Evolutionary conservation across 176 grass and related monocot genomes (phyloP), one percentile per base, ranked within the genome.

Genomic region (Lolium perenne): DNA sequence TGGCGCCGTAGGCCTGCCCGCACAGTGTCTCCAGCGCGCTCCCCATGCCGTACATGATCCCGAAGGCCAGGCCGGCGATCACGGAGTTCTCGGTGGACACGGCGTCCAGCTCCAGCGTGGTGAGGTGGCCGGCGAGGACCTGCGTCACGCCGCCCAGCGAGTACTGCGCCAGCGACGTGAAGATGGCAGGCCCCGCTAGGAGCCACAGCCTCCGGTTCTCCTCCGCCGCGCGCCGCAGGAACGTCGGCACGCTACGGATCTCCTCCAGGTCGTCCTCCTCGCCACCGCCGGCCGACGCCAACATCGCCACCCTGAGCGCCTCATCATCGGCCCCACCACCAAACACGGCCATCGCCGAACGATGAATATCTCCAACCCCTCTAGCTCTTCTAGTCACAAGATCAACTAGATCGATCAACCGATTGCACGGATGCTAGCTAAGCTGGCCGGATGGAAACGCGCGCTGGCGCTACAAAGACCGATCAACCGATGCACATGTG

Each of bases 41-140:
- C 38, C 92, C 92, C 92, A 94, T 94, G 8, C 92, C 89, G 8
- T 68, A 40, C 91, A 91, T 95, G 84, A 97, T 87, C 7, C 92
- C 91, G 17, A 93, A 86, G 20, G 93, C 95, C 43, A 97, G 95
- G 10, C 93, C 95, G 11, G 93, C 91, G 77, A 95, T 92, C 66
- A 97, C 91, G 75, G 81, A 88, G 89, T 95, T 97, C 85, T 95
- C 93, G 17, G 92, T 97, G 51, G 95, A 97, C 83, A 95, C 70
- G 49, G 91, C 92, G n/a, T 97, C 95, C 38, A 97, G 91, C 82
- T 97, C 95, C 59, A 97, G 93, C 13, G 93, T 97, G 18, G 85
- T 93, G 25, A 97, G 91, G 76, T 97, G 95, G 46, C 95, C 95
- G 35, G 93, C 95, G 51, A 93, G 86, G 57, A 95, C 82, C 61